phyloP scores from a whole-genome alignment of 202 grass and related monocot species.

The Brachypodium distachyon region DNA sequence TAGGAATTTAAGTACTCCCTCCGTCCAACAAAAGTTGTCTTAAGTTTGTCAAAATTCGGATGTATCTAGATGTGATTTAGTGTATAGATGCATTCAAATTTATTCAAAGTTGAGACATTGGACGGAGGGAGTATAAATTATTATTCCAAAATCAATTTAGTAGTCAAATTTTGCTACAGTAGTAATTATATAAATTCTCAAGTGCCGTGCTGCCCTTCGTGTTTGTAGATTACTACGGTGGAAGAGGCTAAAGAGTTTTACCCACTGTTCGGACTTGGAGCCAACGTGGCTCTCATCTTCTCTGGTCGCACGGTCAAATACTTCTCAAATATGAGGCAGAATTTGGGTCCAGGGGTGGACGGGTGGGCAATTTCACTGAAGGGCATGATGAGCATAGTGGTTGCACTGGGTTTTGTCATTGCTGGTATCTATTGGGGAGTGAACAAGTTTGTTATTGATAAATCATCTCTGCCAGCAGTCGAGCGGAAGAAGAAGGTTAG shows the following conservation, averaged over 20 bases:
- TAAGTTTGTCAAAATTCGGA: no score
- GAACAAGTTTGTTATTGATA: conserved; percentile 75
- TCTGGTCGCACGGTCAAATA: conserved; percentile 92
- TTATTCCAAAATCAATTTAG: not conserved
- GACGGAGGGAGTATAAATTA: no score
- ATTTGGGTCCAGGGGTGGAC: conserved; percentile 84
- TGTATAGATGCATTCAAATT: no score
- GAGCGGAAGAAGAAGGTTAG: conserved; percentile 92
- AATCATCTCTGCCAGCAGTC: conserved; percentile 39
- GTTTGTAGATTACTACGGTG: conserved; percentile 81
- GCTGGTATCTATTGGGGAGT: conserved; percentile 78
- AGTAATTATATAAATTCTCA: not conserved
- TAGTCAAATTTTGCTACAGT: not conserved
- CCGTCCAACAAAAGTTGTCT: no score
- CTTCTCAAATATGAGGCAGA: conserved; percentile 89
- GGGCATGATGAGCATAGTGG: conserved; percentile 99
- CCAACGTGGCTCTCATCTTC: conserved; percentile 95
- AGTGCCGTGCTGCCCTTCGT: not conserved
- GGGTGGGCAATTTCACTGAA: conserved; percentile 91
- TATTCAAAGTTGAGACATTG: no score
- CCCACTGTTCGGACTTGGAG: conserved; percentile 86
- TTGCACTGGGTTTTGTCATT: conserved; percentile 70
- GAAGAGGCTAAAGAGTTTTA: conserved; percentile 99
- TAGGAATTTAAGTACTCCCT: no score
- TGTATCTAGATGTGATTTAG: no score